These are phyloP conservation scores for Plasmodium gaboni DNA, from an alignment of 169 alveolate genomes.

Conservation along the genomic window DNA sequence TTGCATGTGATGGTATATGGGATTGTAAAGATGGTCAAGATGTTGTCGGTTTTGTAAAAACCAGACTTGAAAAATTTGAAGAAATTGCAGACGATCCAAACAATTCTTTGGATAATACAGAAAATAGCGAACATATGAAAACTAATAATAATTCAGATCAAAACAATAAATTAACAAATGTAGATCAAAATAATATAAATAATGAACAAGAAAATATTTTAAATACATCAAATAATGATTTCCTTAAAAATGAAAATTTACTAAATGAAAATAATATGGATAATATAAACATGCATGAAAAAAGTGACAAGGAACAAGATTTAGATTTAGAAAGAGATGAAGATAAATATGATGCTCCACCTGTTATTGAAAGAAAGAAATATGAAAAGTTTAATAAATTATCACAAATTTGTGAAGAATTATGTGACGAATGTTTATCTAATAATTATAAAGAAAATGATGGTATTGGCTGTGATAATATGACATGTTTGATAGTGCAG, in stretches of 20 bases:
- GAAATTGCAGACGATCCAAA: slow-evolving; percentile 16
- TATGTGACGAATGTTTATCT: slow-evolving; percentile 92
- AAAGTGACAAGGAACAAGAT: background rate
- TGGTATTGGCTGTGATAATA: slow-evolving; percentile 96
- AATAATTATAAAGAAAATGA: slow-evolving; percentile 90
- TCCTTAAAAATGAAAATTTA: slow-evolving; percentile 6
- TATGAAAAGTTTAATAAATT: slow-evolving; percentile 75
- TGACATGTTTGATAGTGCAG: slow-evolving; percentile 93
- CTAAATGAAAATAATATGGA: slow-evolving; percentile 9
- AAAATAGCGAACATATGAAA: slow-evolving; percentile 1
- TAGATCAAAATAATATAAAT: slow-evolving; percentile 1
- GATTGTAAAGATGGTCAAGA: slow-evolving; percentile 95
- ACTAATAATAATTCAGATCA: slow-evolving; percentile 30
- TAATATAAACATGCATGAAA: slow-evolving; percentile 5
- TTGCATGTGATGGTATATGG: slow-evolving; percentile 99
- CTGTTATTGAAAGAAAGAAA: slow-evolving; percentile 75
- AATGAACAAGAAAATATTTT: slow-evolving; percentile 5
- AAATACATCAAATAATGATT: slow-evolving; percentile 5
- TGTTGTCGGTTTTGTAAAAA: slow-evolving; percentile 91
- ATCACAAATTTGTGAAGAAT: slow-evolving; percentile 89
- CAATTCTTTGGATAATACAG: slow-evolving; percentile 10
- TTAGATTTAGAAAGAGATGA: slow-evolving; percentile 48
- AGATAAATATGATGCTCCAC: slow-evolving; percentile 76
- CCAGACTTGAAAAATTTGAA: slow-evolving; percentile 58
- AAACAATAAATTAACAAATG: slow-evolving; percentile 11